These are phyloP conservation scores for Musa schizocarpa DNA, from an alignment of 176 grass and related monocot genomes.

Conservation along the genomic window DNA sequence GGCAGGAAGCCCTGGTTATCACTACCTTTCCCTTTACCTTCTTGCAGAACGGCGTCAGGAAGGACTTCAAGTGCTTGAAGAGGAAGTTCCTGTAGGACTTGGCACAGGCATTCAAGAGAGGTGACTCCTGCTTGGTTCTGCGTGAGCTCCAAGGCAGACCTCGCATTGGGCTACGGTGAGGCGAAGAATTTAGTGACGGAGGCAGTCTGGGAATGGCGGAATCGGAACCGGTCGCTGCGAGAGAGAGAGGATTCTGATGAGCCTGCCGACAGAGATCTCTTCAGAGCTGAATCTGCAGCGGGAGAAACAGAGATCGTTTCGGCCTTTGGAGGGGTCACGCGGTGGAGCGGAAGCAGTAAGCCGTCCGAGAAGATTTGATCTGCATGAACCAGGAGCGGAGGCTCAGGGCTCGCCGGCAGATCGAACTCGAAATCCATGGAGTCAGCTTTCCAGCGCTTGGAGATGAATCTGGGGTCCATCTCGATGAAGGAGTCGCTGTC, in stretches of 20 bases:
- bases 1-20: neutral
- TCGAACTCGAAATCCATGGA: slow-evolving; percentile 21
- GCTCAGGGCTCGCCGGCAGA: neutral
- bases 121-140: slow-evolving; percentile 2
- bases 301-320: neutral
- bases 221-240: slow-evolving; percentile 10
- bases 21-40: slow-evolving; percentile 7
- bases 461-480: neutral
- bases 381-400: slow-evolving; percentile 20
- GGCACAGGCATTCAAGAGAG: slow-evolving; percentile 7
- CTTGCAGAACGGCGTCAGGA: slow-evolving; percentile 20
- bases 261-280: slow-evolving; percentile 9
- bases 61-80: slow-evolving; percentile 10
- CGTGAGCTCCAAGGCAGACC: neutral
- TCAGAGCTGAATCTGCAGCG: neutral
- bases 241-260: slow-evolving; percentile 16
- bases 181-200: slow-evolving; percentile 8
- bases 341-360: slow-evolving; percentile 26
- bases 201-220: neutral
- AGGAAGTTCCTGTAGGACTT: slow-evolving; percentile 16
- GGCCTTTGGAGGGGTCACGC: neutral
- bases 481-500: slow-evolving; percentile 5
- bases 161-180: neutral
- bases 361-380: slow-evolving; percentile 41
- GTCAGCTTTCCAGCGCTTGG: neutral